phyloP scores from a whole-genome alignment of 2,329 filamentous ascomycete species.

The Epicoccum sorghinum region DNA sequence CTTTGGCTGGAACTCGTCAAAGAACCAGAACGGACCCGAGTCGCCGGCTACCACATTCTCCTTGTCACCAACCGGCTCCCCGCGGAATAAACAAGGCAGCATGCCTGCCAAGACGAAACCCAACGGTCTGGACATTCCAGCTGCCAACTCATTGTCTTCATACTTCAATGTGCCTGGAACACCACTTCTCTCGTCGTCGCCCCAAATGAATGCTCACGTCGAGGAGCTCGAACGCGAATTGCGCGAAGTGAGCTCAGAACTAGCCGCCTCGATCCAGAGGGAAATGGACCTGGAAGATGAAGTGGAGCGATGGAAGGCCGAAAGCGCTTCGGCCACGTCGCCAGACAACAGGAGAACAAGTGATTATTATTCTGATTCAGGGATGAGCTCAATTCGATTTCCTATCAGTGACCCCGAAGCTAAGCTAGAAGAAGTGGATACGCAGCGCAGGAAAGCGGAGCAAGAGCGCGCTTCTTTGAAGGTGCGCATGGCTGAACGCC shows the following conservation, averaged over 20 bases:
- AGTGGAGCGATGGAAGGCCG: slow-evolving; percentile 84
- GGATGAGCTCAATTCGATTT: slow-evolving; percentile 81
- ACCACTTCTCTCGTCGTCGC: slow-evolving; percentile 52
- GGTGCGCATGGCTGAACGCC: slow-evolving; percentile 80
- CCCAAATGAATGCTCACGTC: slow-evolving; percentile 63
- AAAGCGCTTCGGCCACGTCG: slow-evolving; percentile 64
- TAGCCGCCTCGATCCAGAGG: slow-evolving; percentile 88
- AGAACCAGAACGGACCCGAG: slow-evolving; percentile 59
- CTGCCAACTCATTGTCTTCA: slow-evolving; percentile 54
- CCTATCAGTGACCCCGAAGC: slow-evolving; percentile 66
- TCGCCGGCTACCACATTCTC: slow-evolving; percentile 69
- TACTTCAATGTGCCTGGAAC: slow-evolving; percentile 57
- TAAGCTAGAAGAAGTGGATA: slow-evolving; percentile 75
- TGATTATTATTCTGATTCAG: slow-evolving; percentile 98
- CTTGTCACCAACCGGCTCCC: slow-evolving; percentile 64
- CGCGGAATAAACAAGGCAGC: slow-evolving; percentile 45
- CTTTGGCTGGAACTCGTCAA: slow-evolving; percentile 68
- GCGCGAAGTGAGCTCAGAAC: slow-evolving; percentile 88
- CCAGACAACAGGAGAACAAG: slow-evolving; percentile 78
- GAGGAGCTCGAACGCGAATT: slow-evolving; percentile 94
- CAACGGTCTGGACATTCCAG: slow-evolving; percentile 57
- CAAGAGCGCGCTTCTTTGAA: slow-evolving; percentile 89
- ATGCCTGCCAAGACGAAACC: slow-evolving; percentile 48
- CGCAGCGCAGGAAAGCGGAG: slow-evolving; percentile 80
- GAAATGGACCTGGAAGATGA: slow-evolving; percentile 98